phyloP scores from a whole-genome alignment of 2,329 filamentous ascomycete species.

The Akanthomyces muscarius region DNA sequence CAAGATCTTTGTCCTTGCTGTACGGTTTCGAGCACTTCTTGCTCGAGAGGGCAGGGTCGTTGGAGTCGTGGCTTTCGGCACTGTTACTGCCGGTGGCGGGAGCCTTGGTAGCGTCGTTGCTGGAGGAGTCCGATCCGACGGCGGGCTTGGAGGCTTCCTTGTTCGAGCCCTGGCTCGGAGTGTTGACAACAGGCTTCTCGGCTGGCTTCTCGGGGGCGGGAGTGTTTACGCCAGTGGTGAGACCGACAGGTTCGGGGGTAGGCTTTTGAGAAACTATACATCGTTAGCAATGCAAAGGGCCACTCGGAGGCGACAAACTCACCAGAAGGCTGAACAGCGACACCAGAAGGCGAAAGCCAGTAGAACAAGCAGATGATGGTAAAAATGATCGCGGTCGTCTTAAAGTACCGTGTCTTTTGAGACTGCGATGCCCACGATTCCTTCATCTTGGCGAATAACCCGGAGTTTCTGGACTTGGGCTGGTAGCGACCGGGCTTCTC shows the following conservation, averaged over 20 bases:
- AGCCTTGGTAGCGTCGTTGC: conserved; percentile 8
- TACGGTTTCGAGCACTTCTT: conserved; percentile 77
- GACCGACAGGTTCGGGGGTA: conserved; percentile 13
- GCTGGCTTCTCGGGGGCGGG: conserved; percentile 8
- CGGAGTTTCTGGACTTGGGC: conserved; percentile 41
- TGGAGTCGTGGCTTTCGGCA: conserved; percentile 51
- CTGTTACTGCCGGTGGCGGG: conserved; percentile 33
- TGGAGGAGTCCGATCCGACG: conserved; percentile 2
- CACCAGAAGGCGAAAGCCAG: conserved; percentile 57
- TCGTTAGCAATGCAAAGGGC: background rate
- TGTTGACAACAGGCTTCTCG: conserved; percentile 7
- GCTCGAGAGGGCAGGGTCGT: conserved; percentile 55
- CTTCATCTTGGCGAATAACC: conserved; percentile 52
- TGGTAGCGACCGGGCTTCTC: conserved; percentile 62
- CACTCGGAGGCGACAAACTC: background rate
- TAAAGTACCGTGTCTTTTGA: conserved; percentile 62
- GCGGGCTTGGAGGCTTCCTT: conserved; percentile 10
- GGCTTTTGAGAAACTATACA: conserved; percentile 6
- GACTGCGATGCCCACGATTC: conserved; percentile 59
- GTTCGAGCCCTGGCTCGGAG: background rate
- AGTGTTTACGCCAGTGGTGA: conserved; percentile 16
- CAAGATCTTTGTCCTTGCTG: conserved; percentile 84
- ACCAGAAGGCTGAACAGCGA: conserved; percentile 39
- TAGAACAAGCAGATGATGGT: conserved; percentile 59
- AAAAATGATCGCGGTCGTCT: conserved; percentile 60